phyloP scores from a whole-genome alignment of 805 yeast genomes.

The Komagataella kurtzmanii region DNA sequence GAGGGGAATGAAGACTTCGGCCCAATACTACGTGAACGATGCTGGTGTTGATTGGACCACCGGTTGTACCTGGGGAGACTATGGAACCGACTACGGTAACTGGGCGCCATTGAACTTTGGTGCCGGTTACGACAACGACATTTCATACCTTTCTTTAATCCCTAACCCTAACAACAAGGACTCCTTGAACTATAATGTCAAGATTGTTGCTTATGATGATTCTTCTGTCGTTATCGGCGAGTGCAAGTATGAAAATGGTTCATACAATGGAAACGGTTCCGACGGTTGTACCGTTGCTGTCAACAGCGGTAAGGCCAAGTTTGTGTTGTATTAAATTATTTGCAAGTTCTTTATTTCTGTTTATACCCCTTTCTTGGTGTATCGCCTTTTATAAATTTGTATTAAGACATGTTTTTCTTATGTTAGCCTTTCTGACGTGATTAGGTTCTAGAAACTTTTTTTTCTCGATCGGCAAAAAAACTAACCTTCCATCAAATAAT shows the following conservation, averaged over 20 bases:
- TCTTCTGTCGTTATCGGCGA: slow-evolving; percentile 53
- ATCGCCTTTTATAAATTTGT: neutral
- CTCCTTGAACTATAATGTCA: slow-evolving; percentile 55
- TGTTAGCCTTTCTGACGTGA: neutral
- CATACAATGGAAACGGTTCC: slow-evolving; percentile 51
- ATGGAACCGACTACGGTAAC: slow-evolving; percentile 52
- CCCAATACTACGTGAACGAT: slow-evolving; percentile 66
- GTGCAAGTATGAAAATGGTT: slow-evolving; percentile 73
- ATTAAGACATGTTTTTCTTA: neutral
- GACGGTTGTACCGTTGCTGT: slow-evolving; percentile 95
- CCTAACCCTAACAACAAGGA: slow-evolving; percentile 62
- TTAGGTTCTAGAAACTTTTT: neutral
- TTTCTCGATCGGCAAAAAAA: neutral
- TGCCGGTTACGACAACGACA: slow-evolving; percentile 53
- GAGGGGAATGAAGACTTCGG: slow-evolving; percentile 51
- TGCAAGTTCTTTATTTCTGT: neutral
- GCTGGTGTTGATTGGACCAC: slow-evolving; percentile 59
- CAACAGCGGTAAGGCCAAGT: slow-evolving; percentile 69
- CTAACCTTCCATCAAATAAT: neutral
- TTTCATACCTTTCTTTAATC: slow-evolving; percentile 56
- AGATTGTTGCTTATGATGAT: slow-evolving; percentile 62
- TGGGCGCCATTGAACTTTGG: slow-evolving; percentile 75
- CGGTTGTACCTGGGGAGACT: slow-evolving; percentile 62
- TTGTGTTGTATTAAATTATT: slow-evolving; percentile 44
- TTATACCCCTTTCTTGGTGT: neutral